Evolutionary conservation across 1,284 basidiomycete species (phyloP), one percentile per base, ranked within the genome.

Genomic region (Cutaneotrichosporon cavernicola): DNA sequence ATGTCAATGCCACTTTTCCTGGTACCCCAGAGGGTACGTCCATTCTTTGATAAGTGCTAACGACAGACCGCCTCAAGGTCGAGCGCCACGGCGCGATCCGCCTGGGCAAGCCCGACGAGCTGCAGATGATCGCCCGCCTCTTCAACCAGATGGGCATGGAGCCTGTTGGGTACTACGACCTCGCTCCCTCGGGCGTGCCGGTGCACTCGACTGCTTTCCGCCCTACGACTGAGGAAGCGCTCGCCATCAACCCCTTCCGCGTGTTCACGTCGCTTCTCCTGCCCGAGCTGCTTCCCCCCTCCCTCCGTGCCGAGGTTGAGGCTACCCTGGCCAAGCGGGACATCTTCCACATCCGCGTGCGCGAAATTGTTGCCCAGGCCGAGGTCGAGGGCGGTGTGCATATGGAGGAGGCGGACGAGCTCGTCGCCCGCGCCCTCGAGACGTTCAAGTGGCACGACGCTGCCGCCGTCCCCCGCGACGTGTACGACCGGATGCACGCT

Each of bases 201-300:
- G 81, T 82, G n/a, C 81, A 82, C 66, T 75, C 81, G 0, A 82
- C 81, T 0, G 81, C 81, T 0, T 82, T 82, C 67, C 69, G 81
- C 31, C 77, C 81, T 3, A 68, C 75, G 46, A 69, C 69, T 2
- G 65, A 65, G n/a, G 62, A 58, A 2, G 66, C 77, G 2, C 70
- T 82, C 30, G 65, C 73, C 4, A 67, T 68, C 64, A 81, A 82
- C 67, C 81, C 81, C 6, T 82, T 82, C 69, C 72, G 81, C 1
- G 76, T 82, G 30, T 82, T 82, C 65, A 81, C 79, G 21, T 78
- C 76, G 26, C 68, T 82, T 13, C 70, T 82, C 0, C 70, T 81
- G 2, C 71, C 76, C 16, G 78, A 81, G 30, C 72, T 81, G 5
- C 76, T 82, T 22, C 43, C 61, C 18, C 75, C 80, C 46, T 30